Evolutionary conservation across 495 filamentous ascomycete genomes (phyloP), one percentile per base, ranked within the genome.

Genomic region (Hyaloscypha bicolor): DNA sequence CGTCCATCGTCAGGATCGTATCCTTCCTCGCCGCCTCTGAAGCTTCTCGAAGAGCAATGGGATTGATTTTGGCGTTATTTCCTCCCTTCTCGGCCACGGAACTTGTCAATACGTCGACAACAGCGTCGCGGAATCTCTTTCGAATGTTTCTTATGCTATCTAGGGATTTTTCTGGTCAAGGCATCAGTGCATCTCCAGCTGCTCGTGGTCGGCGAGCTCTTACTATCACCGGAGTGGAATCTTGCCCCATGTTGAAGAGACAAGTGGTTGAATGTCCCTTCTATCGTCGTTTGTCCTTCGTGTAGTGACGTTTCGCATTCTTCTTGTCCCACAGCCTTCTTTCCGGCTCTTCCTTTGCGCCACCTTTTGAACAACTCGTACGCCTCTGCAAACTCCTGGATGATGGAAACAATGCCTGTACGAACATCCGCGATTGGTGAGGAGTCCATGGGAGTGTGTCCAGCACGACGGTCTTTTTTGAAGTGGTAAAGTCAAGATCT

Each of bases 281-380:
- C 48, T 53, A 65, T 56, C 32, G 67, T 21, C 21, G 45, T 42
- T 42, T 62, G 25, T 4, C 62, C 53, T 29, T 61, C 62, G 16
- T 61, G 21, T 2, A 69, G 45, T 4, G 62, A 69, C 5, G 53
- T 56, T 19, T 69, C 62, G 55, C 16, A 42, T 55, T 69, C 62
- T 60, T 69, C 25, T 64, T 69, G 62, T 37, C 67, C 67, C 56
- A 62, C 62, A 61, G 55, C 55, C 67, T 62, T 69, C 62, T 69
- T 69, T 45, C 55, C 62, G 29, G 6, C 62, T 42, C 30, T 32
- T 42, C 37, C 19, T 56, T 55, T 69, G 16, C 62, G 62, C 62
- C 56, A 69, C 31, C 33, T 65, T 56, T 65, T 61, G 45, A 65
- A 65, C 19, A 55, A 21, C 56, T 62, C n/a, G 31, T n/a, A 60